Conservation (phyloP, 2,329 filamentous ascomycete species). For the Simplicillium sp. region DNA sequence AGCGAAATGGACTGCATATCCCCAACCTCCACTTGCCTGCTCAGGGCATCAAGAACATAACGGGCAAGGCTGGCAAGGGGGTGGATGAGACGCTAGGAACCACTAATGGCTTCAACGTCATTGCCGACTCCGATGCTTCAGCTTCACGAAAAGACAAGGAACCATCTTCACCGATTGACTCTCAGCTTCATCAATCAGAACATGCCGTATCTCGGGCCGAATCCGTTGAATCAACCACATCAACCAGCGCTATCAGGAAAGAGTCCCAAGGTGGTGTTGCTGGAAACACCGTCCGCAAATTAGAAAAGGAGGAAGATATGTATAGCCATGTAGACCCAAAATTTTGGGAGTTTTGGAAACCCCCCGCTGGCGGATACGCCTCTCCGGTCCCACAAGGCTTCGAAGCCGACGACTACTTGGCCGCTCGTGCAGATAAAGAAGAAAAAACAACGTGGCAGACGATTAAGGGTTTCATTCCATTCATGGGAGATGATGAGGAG, state of each 20-base stretch:
- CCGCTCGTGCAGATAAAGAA: slow-evolving; percentile 11
- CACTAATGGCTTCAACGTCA: slow-evolving; percentile 42
- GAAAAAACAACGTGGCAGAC: slow-evolving; percentile 41
- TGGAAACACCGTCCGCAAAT: slow-evolving; percentile 44
- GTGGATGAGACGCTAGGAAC: slow-evolving; percentile 43
- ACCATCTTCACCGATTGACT: slow-evolving; percentile 12
- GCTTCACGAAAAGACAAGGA: slow-evolving; percentile 7
- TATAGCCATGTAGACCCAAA: slow-evolving; percentile 32
- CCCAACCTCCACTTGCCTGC: not conserved
- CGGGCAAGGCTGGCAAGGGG: slow-evolving; percentile 32
- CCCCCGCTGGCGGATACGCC: slow-evolving; percentile 49
- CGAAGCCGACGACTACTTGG: slow-evolving; percentile 26
- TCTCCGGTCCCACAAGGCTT: slow-evolving; percentile 51
- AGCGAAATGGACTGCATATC: slow-evolving; percentile 14
- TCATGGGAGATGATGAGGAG: slow-evolving; percentile 33
- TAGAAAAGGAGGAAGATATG: slow-evolving; percentile 39
- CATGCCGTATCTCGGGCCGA: slow-evolving; percentile 24
- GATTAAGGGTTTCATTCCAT: slow-evolving; percentile 40
- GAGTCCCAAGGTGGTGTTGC: slow-evolving; percentile 4
- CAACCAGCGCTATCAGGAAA: slow-evolving; percentile 17
- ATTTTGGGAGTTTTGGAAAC: slow-evolving; percentile 59
- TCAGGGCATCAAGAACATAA: not conserved
- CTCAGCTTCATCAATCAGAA: slow-evolving; percentile 20
- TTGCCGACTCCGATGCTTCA: slow-evolving; percentile 11
- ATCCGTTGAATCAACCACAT: slow-evolving; percentile 28